A percentile compares a stretch with the other conserved stretches of the same genome.
phyloP scores from a whole-genome alignment of 495 filamentous ascomycete species.

The Penicillium silybi region DNA sequence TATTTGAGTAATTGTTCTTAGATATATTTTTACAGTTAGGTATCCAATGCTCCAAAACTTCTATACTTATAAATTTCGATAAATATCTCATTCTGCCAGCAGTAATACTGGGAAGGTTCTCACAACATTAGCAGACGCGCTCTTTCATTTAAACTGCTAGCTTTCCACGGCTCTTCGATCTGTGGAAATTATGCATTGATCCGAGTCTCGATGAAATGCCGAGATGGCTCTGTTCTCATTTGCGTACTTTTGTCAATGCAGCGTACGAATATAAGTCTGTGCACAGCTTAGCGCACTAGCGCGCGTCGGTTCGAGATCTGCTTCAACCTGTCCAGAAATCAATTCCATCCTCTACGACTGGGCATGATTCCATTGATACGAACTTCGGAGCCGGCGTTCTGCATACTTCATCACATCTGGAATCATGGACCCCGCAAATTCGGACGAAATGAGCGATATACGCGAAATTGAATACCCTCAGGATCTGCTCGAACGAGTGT shows the following conservation, averaged over 20 bases:
- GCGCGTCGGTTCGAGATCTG: background rate
- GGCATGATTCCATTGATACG: background rate
- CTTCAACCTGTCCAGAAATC: background rate
- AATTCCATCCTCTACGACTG: background rate
- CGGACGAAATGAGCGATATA: background rate
- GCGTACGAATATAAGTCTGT: background rate
- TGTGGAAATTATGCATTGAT: too few species aligned
- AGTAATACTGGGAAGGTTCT: too few species aligned
- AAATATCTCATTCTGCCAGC: too few species aligned
- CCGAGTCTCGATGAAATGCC: too few species aligned
- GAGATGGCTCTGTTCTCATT: background rate
- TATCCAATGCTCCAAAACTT: too few species aligned
- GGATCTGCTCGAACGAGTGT: conserved; percentile 3
- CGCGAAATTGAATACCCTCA: background rate
- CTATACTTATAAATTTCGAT: too few species aligned
- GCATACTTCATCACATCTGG: background rate
- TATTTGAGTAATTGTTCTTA: too few species aligned
- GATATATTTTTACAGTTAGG: too few species aligned
- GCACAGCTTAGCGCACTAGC: background rate
- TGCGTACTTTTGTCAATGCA: background rate
- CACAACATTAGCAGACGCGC: too few species aligned
- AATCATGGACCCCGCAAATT: background rate
- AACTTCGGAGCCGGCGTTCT: background rate
- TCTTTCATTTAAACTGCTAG: too few species aligned
- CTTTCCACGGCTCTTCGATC: too few species aligned